Evolutionary conservation across 345 rosid species (phyloP).

Genomic region (Populus tremula): DNA sequence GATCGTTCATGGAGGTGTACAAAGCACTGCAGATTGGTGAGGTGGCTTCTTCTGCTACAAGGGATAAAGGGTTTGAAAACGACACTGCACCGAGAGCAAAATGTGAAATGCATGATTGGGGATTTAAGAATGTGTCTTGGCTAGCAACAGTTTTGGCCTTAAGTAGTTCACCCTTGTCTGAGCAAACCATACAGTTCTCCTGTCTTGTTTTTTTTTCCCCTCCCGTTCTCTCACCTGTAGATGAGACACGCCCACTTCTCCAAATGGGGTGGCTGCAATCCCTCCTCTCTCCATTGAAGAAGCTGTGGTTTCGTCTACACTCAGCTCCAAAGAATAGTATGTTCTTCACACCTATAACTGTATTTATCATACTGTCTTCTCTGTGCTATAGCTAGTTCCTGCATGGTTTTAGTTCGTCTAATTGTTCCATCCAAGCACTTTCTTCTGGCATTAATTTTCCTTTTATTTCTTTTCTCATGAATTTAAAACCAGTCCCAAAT

Average conservation of each 20-base stretch:
- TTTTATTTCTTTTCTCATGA: not conserved
- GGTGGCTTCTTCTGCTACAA: conserved; percentile 57
- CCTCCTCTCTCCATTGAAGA: conserved; percentile 89
- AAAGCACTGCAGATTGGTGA: conserved; percentile 52
- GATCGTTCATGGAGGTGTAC: conserved; percentile 37
- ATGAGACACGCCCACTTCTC: conserved; percentile 41
- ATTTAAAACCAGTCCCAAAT: not conserved
- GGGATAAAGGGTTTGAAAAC: conserved; percentile 43
- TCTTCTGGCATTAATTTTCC: not conserved
- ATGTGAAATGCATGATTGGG: conserved; percentile 43
- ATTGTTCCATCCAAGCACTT: not conserved
- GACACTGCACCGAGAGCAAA: conserved; percentile 58
- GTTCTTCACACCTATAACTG: not conserved
- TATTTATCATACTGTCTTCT: not conserved
- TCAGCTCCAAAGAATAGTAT: conserved; percentile 71
- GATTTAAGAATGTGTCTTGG: conserved; percentile 10
- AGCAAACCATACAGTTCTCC: conserved; percentile 34
- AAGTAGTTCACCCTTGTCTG: conserved; percentile 34
- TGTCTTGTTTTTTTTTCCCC: conserved; percentile 1
- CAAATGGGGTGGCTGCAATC: conserved; percentile 90
- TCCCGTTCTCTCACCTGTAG: conserved; percentile 9
- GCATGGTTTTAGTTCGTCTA: not conserved
- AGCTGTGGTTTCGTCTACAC: conserved; percentile 79
- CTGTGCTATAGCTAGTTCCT: not conserved
- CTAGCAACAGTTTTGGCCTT: conserved; percentile 12